Evolutionary conservation across 2,329 filamentous ascomycete genomes (phyloP).

Genomic region (Cladosporium sp.): DNA sequence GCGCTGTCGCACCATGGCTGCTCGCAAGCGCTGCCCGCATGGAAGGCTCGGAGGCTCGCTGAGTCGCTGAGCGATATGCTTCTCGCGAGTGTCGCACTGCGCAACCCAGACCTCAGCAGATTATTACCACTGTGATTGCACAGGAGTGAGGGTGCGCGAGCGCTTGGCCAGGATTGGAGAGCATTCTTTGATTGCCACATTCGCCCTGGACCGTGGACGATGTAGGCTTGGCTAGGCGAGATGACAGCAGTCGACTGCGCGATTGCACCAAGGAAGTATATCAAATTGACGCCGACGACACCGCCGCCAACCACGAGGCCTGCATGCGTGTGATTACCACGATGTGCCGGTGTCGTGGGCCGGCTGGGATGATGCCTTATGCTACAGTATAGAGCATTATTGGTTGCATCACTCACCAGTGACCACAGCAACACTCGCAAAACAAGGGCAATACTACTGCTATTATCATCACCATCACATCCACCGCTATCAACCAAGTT

Average conservation of each 20-base stretch:
- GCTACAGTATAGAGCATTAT: neutral
- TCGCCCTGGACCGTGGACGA: constrained; percentile 3
- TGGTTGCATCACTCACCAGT: neutral
- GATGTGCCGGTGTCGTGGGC: neutral
- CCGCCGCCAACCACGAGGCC: neutral
- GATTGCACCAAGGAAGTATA: constrained; percentile 3
- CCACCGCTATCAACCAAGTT: neutral
- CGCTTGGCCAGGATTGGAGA: constrained; percentile 7
- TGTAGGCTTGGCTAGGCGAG: constrained; percentile 18
- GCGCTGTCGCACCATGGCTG: constrained; percentile 4
- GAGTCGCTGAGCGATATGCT: neutral
- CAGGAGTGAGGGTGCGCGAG: neutral
- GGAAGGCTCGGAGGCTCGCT: neutral
- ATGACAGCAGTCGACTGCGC: constrained; percentile 5
- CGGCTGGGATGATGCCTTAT: neutral
- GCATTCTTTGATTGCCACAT: constrained; percentile 5
- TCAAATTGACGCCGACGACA: constrained; percentile 8
- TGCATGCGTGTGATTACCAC: neutral
- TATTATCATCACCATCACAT: neutral
- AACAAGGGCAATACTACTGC: neutral
- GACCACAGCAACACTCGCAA: constrained; percentile 7
- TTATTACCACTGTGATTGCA: neutral
- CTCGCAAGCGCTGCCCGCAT: neutral
- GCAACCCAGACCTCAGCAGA: neutral
- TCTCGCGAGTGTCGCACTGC: neutral